Evolutionary conservation across 78 protist genomes (phyloP), one percentile per base, ranked within the genome.

Genomic region (Speleostelium caveatum): DNA sequence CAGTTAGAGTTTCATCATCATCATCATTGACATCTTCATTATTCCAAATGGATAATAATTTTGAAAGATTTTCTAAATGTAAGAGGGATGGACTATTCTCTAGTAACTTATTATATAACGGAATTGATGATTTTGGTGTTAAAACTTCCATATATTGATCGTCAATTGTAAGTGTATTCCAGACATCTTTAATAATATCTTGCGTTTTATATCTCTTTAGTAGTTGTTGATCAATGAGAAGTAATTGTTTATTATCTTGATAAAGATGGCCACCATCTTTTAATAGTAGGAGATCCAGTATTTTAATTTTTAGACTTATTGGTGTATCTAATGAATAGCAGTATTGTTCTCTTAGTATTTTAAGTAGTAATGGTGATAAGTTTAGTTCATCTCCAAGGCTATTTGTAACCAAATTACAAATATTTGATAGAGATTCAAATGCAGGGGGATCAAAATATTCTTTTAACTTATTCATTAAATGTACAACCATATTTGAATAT

Each of bases 31-130:
- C 73, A 53, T 22, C 68, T 21, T 30, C 59, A n/a, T 39, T 67
- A 51, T 61, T 78, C 91, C 91, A 83, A 36, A 83, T 58, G 3
- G 53, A 49, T 19, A 83, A 39, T 39, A 83, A 41, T 41, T 83
- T 74, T 5, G 80, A 83, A 1, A 83, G 68, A 38, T 83, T 51
- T 67, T 30, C n/a, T 12, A 83, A 35, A 45, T 69, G 66, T 10
- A 45, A 60, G 8, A 83, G 19, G 10, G 58, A 41, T 19, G 53
- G 30, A n/a, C 79, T 69, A 21, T 55, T 14, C 1, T 39, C 63
- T 22, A 72, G 21, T 8, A 72, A n/a, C 22, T 72, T 19, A 33
- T 72, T 32, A 33, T 67, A 80, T 14, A 80, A 22, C 26, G 77
- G 68, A 16, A 65, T 30, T 19, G 66, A 26, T 39, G 75, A 49